Evolutionary conservation across 2,329 filamentous ascomycete genomes (phyloP), one percentile per base, ranked within the genome.

Genomic region (Hansfordia pulvinata): DNA sequence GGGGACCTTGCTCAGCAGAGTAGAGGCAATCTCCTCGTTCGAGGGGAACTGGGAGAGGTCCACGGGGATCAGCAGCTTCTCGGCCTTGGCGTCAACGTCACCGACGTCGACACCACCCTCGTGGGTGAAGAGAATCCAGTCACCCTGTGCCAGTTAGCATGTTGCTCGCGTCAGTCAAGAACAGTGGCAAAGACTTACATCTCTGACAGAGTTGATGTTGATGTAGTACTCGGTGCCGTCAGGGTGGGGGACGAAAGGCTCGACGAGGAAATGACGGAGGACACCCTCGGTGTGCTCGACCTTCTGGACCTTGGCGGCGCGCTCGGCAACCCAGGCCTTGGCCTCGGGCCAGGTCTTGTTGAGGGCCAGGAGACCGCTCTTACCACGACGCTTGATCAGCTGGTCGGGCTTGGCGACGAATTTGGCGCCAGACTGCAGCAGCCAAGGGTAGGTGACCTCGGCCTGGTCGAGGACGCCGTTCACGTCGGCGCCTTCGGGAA

Each of bases 361-460:
- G 54, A 98, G 68, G 40, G 82, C 82, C 42, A 98, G 65, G 31
- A 98, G 78, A 52, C 90, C 90, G 55, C 85, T 94, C 83, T 98
- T 98, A 57, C 90, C 90, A 71, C 90, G 78, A 60, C 90, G 74
- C 82, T 98, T 98, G 75, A 98, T 98, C 60, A 98, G 72, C 69
- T 96, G 88, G 69, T 98, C 90, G 53, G 90, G 90, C 76, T 98
- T 96, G 41, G 90, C 90, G 50, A 98, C 90, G 54, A 98, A 94
- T 66, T 83, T 93, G 59, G 84, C 68, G 40, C 74, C 85, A 35
- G 72, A 54, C 42, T 73, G 68, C 43, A 94, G 72, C 47, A 98
- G 70, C 88, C 90, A 98, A 44, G 90, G 90, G 69, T 90, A 96
- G 58, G 80, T 90, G 58, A 80, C 66, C 73, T 98, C 90, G 40